Evolutionary conservation across 1,284 basidiomycete genomes (phyloP), one percentile per base, ranked within the genome.

Genomic region (Ustilago trichophora): DNA sequence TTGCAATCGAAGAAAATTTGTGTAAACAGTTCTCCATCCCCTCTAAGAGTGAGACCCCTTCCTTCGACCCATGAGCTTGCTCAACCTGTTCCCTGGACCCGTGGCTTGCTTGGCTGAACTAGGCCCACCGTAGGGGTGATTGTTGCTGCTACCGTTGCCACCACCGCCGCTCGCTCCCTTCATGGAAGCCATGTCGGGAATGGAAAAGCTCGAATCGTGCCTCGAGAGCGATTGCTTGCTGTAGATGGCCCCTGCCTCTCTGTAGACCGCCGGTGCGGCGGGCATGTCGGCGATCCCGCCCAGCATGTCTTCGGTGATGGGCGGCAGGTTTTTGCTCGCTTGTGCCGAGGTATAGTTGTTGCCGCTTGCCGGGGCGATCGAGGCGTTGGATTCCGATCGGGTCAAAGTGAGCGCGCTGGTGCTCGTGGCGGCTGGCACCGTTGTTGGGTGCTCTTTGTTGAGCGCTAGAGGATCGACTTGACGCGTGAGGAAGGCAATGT

Each of bases 401-500:
- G 10, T 35, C 41, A 56, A 13, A 0, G 47, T 45, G 16, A 27
- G 26, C 27, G 16, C 8, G 38, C 16, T 45, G 35, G 36, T 38
- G 54, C 18, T 11, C 22, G 7, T 8, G 12, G 42, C 36, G 15
- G 33, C 21, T 11, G 21, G 29, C n/a, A 44, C 9, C 19, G 43
- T 19, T 29, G 27, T 13, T 29, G 27, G n/a, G n/a, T n/a, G n/a
- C n/a, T n/a, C n/a, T n/a, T n/a, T n/a, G n/a, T n/a, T n/a, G n/a
- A n/a, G n/a, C n/a, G n/a, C n/a, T n/a, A n/a, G n/a, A n/a, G n/a
- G n/a, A n/a, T n/a, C n/a, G n/a, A n/a, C n/a, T n/a, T n/a, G n/a
- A n/a, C n/a, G n/a, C n/a, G 54, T 63, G 32, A 73, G 29, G 15
- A 45, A 67, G 11, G 60, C 51, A 33, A 74, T 74, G 51, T 72